phyloP scores from a whole-genome alignment of 106 monocot genomes.

The Iris macrosiphon region DNA sequence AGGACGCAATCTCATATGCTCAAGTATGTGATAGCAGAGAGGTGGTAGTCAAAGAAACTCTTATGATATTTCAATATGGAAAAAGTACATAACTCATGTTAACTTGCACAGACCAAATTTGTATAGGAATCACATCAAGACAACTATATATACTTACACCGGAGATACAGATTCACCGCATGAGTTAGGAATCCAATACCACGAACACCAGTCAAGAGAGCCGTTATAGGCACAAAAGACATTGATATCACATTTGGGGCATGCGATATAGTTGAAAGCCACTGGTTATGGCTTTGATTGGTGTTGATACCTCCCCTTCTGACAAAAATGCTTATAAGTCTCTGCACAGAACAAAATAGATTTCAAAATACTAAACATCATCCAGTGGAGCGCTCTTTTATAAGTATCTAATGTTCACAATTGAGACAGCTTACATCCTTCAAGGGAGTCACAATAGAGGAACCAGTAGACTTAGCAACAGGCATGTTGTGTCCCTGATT shows the following conservation, averaged over 20 bases:
- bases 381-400: not conserved
- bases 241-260: conserved; percentile 61
- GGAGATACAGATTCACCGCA: conserved; percentile 84
- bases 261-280: conserved; percentile 57
- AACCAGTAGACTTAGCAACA: conserved; percentile 26
- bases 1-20: no score
- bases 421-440: conserved; percentile 42
- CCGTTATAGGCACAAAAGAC: conserved; percentile 70
- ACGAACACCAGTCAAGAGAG: conserved; percentile 50
- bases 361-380: not conserved
- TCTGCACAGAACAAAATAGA: conserved; percentile 31
- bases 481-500: conserved; percentile 8
- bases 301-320: conserved; percentile 56
- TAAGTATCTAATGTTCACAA: not conserved
- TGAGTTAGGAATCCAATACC: conserved; percentile 74
- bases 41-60: no score
- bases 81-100: no score
- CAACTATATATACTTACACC: conserved; percentile 60
- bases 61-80: no score
- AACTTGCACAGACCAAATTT: no score
- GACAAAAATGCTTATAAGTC: conserved; percentile 41
- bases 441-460: conserved; percentile 33
- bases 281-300: conserved; percentile 50
- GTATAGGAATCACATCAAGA: no score
- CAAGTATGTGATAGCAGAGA: no score